These are phyloP conservation scores for Suzukiozyma palmioleophila DNA, from an alignment of 1,139 yeast species.

Conservation along the genomic window DNA sequence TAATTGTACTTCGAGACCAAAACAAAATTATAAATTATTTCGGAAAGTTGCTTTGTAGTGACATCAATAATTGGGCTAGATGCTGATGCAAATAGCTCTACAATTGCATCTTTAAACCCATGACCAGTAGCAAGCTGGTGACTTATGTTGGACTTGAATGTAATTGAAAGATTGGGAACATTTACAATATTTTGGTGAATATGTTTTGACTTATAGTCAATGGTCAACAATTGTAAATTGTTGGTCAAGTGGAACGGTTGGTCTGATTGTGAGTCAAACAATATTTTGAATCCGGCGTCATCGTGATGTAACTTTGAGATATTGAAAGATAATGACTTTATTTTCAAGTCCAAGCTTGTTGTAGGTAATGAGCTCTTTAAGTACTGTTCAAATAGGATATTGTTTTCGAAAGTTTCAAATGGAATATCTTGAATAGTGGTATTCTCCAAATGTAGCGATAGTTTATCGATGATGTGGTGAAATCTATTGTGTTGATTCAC, in stretches of 20 bases:
- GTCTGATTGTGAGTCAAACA: constrained; percentile 45
- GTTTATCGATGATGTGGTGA: constrained; percentile 10
- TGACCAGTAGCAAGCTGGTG: constrained; percentile 31
- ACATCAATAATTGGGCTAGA: constrained; percentile 49
- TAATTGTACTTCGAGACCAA: constrained; percentile 27
- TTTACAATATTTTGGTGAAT: constrained; percentile 37
- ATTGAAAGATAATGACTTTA: constrained; percentile 31
- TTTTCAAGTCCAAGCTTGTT: constrained; percentile 24
- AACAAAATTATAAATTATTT: constrained; percentile 31
- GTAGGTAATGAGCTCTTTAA: constrained; percentile 19
- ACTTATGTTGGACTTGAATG: constrained; percentile 51
- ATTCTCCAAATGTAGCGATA: constrained; percentile 31
- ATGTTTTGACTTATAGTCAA: constrained; percentile 21
- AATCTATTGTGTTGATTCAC: constrained; percentile 7
- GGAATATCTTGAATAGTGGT: constrained; percentile 31
- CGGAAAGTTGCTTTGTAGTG: constrained; percentile 42
- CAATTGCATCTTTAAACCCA: constrained; percentile 35
- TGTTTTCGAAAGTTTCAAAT: constrained; percentile 25
- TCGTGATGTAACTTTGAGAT: constrained; percentile 26
- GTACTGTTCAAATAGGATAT: constrained; percentile 24
- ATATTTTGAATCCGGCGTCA: constrained; percentile 58
- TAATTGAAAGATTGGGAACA: constrained; percentile 49
- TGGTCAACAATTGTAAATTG: constrained; percentile 39
- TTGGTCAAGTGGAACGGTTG: constrained; percentile 49
- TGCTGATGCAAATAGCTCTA: constrained; percentile 39